Evolutionary conservation across 2,329 filamentous ascomycete species (phyloP).

Genomic region (Colletotrichum sp.): DNA sequence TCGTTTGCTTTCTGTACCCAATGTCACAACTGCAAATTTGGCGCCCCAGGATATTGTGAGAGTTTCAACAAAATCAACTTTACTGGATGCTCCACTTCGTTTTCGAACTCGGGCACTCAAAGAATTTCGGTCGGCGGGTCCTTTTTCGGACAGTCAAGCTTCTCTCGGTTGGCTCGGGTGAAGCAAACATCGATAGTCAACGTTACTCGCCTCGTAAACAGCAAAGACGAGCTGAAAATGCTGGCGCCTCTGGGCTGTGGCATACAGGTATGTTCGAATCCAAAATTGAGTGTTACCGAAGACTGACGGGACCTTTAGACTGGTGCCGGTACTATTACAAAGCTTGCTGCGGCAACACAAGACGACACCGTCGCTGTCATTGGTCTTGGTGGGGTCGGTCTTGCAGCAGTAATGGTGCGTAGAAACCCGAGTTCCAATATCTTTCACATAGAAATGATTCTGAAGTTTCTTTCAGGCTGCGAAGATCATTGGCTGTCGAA

Average conservation of each 20-base stretch:
- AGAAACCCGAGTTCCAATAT: fast-evolving
- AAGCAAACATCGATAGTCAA: background rate
- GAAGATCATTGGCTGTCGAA: background rate
- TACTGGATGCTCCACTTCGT: background rate
- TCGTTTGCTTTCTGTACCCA: background rate
- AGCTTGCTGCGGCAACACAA: background rate
- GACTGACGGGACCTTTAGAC: background rate
- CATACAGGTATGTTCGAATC: background rate
- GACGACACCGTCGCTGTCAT: background rate
- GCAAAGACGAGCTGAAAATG: background rate
- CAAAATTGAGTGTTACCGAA: fast-evolving
- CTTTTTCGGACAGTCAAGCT: background rate
- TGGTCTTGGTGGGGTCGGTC: background rate
- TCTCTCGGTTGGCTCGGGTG: background rate
- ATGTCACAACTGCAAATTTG: background rate
- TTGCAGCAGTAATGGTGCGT: background rate
- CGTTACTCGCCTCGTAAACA: background rate
- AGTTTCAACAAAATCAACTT: background rate
- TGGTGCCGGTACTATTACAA: background rate
- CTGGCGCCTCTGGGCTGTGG: background rate
- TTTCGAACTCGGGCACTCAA: background rate
- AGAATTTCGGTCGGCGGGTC: background rate
- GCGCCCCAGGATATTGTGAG: background rate
- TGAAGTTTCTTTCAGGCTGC: background rate
- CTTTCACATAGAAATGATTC: fast-evolving